Conservation (phyloP, 495 filamentous ascomycete species). For the Terfezia claveryi region DNA sequence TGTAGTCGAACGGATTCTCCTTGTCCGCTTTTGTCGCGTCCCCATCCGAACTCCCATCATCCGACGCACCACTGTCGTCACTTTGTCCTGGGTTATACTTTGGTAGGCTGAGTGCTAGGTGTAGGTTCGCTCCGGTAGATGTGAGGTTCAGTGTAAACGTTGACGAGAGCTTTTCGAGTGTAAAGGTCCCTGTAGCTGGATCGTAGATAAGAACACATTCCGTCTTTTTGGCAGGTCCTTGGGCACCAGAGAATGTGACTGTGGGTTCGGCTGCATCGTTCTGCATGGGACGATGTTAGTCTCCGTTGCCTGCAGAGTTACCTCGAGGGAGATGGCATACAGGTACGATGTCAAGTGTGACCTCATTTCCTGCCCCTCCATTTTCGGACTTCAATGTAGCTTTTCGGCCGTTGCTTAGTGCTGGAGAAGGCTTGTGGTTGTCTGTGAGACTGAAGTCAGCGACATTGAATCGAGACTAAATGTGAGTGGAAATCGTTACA, state of each 20-base stretch:
- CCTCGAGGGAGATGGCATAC: background rate
- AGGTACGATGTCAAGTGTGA: background rate
- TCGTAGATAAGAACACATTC: conserved; percentile 16
- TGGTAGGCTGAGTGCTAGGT: conserved; percentile 11
- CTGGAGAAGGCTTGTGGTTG: conserved; percentile 6
- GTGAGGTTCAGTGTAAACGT: conserved; percentile 17
- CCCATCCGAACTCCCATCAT: conserved; percentile 10
- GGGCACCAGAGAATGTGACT: background rate
- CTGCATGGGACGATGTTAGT: background rate
- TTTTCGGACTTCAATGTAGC: background rate
- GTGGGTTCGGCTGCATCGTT: background rate
- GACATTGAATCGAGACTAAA: background rate
- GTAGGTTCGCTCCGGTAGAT: conserved; percentile 8
- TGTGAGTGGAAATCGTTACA: conserved; percentile 3
- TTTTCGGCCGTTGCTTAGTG: conserved; percentile 3
- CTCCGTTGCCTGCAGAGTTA: too few relatives aligned
- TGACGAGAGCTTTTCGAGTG: conserved; percentile 15
- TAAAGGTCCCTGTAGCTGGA: conserved; percentile 12
- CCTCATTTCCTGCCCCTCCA: background rate
- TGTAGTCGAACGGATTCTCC: conserved; percentile 17
- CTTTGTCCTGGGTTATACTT: background rate
- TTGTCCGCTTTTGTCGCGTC: conserved; percentile 11
- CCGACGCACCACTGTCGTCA: background rate
- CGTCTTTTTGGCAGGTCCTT: conserved; percentile 6
- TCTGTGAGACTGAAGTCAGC: background rate